phyloP scores from a whole-genome alignment of 176 grass and related monocot genomes.

The Triticum turgidum region DNA sequence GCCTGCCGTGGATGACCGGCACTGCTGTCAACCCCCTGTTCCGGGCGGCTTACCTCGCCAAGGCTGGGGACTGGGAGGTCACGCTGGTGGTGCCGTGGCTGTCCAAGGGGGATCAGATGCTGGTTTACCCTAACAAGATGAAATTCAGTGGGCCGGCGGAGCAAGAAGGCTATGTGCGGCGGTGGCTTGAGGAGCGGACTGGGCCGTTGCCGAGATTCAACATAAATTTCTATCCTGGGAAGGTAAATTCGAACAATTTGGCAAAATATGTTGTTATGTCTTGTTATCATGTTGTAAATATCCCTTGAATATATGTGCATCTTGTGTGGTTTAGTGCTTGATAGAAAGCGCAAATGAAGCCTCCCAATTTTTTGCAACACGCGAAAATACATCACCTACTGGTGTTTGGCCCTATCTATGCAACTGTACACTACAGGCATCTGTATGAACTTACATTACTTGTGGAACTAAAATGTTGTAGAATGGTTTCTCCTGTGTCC shows the following conservation, averaged over 20 bases:
- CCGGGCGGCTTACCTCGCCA: conserved; percentile 85
- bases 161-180: conserved; percentile 68
- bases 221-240: conserved; percentile 88
- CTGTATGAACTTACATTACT: background rate
- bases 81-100: conserved; percentile 88
- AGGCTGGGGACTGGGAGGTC: conserved; percentile 62
- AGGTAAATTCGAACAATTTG: conserved; percentile 43
- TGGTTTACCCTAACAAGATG: conserved; percentile 94
- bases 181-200: conserved; percentile 81
- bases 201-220: conserved; percentile 51
- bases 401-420: background rate
- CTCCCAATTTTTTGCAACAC: background rate
- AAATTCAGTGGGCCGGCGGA: conserved; percentile 63
- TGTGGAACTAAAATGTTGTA: background rate
- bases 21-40: conserved; percentile 93
- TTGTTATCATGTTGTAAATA: conserved; percentile 16
- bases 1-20: conserved; percentile 95
- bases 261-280: background rate
- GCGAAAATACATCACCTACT: background rate
- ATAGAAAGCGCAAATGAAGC: background rate
- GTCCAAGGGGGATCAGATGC: conserved; percentile 60
- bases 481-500: background rate
- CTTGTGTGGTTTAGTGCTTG: background rate
- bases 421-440: background rate
- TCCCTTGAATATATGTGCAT: background rate